Conservation (phyloP, 805 yeast genomes). For the Barnettozyma populi region DNA sequence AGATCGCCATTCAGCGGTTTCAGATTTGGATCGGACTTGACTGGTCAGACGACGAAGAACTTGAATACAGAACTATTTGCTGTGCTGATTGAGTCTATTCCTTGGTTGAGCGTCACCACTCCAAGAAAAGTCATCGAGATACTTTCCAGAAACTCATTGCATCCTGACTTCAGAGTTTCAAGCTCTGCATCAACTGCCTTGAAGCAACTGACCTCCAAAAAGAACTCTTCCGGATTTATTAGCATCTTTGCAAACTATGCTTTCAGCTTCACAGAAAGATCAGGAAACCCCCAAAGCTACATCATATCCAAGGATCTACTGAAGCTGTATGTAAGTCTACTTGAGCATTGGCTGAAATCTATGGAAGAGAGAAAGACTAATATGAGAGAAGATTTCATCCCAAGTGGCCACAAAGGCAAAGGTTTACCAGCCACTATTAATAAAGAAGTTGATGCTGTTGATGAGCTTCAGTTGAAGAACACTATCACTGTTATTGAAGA, state of each 20-base stretch:
- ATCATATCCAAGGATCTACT: conserved; percentile 57
- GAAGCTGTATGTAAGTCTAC: conserved; percentile 68
- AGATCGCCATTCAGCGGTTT: conserved; percentile 32
- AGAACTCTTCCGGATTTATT: conserved; percentile 64
- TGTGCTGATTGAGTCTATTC: conserved; percentile 61
- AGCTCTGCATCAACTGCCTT: conserved; percentile 59
- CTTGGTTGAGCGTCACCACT: conserved; percentile 60
- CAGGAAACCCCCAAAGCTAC: conserved; percentile 52
- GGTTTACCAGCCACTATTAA: background rate
- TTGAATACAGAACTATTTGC: conserved; percentile 60
- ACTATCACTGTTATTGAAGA: conserved; percentile 86
- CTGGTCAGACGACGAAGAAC: conserved; percentile 29
- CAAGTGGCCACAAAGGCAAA: conserved; percentile 4
- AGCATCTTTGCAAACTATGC: conserved; percentile 76
- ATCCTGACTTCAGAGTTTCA: conserved; percentile 56
- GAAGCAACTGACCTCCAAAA: conserved; percentile 58
- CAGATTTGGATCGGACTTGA: conserved; percentile 38
- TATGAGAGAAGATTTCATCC: conserved; percentile 10
- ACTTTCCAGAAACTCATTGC: conserved; percentile 70
- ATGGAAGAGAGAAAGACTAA: conserved; percentile 36
- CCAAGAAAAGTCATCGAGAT: conserved; percentile 68
- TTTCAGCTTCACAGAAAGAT: conserved; percentile 72
- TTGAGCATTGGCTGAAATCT: conserved; percentile 77
- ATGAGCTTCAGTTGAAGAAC: conserved; percentile 70
- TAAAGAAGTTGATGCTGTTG: conserved; percentile 34